Evolutionary conservation across 2,329 filamentous ascomycete genomes (phyloP), one percentile per base, ranked within the genome.

Genomic region (Ophiostoma novo-ulmi): DNA sequence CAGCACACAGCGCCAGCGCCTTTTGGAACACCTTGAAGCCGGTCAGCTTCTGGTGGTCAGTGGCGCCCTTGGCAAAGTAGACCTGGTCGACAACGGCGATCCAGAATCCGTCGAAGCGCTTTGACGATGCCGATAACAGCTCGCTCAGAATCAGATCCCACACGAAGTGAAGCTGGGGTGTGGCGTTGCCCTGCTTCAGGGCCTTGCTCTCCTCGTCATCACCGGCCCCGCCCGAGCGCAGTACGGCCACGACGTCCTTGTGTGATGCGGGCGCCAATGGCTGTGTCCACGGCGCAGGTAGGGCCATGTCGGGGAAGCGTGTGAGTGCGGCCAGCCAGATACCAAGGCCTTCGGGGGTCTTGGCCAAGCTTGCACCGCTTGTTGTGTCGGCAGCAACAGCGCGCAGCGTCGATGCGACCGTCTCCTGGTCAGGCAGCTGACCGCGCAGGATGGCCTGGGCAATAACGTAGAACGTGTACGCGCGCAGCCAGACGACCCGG

Each of bases 11-110:
- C 64, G 85, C 81, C 4, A 97, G 81, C 75, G 93, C 87, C 76
- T 90, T 92, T 75, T 90, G 88, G 76, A 97, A 92, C 2, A 98
- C 86, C 76, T 94, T 88, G 80, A 98, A 94, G 0, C 95, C 95
- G 79, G 93, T 93, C 76, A 92, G 93, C 79, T 97, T 98, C 70
- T 96, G 91, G 75, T 94, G 92, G 63, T 94, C 89, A 1, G 93
- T 96, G 8, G 94, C 90, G 13, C 86, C 88, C 71, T 90, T 87
- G 6, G 92, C 90, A 78, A 98, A 97, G 3, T 97, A 84, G 10
- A 91, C 90, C 77, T 94, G 91, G 79, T 97, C 94, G 72, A 98
- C 89, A 70, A 92, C 89, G 64, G 74, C 67, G 13, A 70, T 63
- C 74, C 74, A 75, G 48, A 75, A 74, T n/a, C 68, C 41, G 38